Evolutionary conservation across 2,329 filamentous ascomycete species (phyloP), one percentile per base, ranked within the genome.

Genomic region (Blumeria graminis): DNA sequence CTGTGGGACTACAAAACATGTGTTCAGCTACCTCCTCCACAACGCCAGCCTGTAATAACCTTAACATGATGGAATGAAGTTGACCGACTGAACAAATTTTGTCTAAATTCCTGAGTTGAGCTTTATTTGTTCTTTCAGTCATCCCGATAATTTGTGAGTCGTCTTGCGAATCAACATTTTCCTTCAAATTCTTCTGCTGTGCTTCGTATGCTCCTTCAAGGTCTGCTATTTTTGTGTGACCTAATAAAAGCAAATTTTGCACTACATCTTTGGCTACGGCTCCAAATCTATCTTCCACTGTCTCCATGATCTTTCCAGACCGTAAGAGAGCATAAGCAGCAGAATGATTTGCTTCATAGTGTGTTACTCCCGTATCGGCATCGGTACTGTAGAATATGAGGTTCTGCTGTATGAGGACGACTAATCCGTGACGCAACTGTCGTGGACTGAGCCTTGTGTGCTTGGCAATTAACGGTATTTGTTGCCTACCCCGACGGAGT

Each of bases 361-460:
- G 80, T 28, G 84, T 84, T 54, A 74, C 68, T 50, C 75, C 76
- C 46, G 78, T 75, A 57, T 82, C 77, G 57, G 73, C 66, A 58
- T 81, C 76, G 61, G 80, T 78, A 61, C 80, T 76, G 68, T 89
- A 83, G 67, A 81, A 86, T 60, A 93, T 73, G 53, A 96, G 77
- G 65, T 89, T 87, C 66, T 94, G 85, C 67, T 96, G 90, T 45
- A 94, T 77, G 60, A 96, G 80, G 35, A 92, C 82, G 56, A 81
- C 81, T 55, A 98, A 75, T 18, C 84, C 88, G 69, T 89, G 81
- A 63, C 82, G 84, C 61, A 94, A 72, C 65, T 93, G 82, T 56
- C 80, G 78, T n/a, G 77, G 74, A 56, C 77, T 78, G 55, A 95
- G 76, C 54, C 80, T 78, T 18, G 86, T 88, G 65, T 84, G 76